Evolutionary conservation across 805 yeast species (phyloP).

Genomic region (Barnettozyma pratensis): DNA sequence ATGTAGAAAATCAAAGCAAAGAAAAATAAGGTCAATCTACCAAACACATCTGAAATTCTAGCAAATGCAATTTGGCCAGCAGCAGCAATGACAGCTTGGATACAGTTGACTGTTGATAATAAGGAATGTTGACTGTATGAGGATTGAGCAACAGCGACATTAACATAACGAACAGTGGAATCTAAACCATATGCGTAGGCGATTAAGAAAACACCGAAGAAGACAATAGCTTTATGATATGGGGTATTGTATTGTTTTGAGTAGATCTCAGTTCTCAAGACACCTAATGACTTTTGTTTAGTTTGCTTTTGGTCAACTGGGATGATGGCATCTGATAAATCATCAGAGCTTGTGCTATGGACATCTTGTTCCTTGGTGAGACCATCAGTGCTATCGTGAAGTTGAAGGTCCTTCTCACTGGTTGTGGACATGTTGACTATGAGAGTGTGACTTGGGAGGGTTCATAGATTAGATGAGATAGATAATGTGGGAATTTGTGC

Average conservation of each 20-base stretch:
- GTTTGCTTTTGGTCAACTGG: slow-evolving; percentile 1
- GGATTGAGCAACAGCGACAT: slow-evolving; percentile 38
- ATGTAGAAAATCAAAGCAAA: slow-evolving; percentile 45
- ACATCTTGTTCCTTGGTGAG: not conserved
- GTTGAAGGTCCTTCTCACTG: not conserved
- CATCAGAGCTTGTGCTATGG: not conserved
- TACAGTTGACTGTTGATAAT: slow-evolving; percentile 45
- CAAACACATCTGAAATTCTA: slow-evolving; percentile 50
- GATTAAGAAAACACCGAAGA: slow-evolving; percentile 45
- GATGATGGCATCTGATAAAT: not conserved
- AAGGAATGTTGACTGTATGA: slow-evolving; percentile 46
- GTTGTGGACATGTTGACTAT: not conserved
- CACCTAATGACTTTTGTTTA: slow-evolving; percentile 32
- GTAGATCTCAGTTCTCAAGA: slow-evolving; percentile 50
- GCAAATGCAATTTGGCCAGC: slow-evolving; percentile 55
- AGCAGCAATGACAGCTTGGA: slow-evolving; percentile 49
- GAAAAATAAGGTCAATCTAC: slow-evolving; percentile 44
- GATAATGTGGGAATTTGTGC: not conserved
- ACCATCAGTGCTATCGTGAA: not conserved
- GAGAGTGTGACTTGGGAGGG: not conserved
- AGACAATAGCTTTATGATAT: slow-evolving; percentile 35
- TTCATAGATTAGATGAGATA: not conserved
- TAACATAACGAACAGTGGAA: slow-evolving; percentile 35
- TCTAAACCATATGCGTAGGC: slow-evolving; percentile 61
- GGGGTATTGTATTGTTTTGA: slow-evolving; percentile 40